Percentiles rank a stretch among this genome's conserved stretches.
phyloP scores from a whole-genome alignment of 2,329 filamentous ascomycete genomes.

The Westerdykella aurantiaca region DNA sequence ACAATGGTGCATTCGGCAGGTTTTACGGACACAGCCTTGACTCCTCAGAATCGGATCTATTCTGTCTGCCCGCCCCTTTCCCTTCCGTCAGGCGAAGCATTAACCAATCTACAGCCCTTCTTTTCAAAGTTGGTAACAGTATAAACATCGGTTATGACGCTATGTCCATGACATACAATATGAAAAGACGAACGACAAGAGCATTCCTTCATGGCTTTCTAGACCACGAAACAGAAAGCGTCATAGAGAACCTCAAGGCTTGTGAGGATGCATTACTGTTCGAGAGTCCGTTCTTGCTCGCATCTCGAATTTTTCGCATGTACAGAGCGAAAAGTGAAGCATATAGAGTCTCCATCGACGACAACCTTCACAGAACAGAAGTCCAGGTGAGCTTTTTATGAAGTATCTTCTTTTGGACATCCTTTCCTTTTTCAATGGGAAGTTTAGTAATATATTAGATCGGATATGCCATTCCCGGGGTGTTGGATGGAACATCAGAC shows the following conservation, averaged over 20 bases:
- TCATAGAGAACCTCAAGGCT: constrained; percentile 1
- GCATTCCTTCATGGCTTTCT: constrained; percentile 5
- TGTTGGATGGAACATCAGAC: not conserved
- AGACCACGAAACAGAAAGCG: constrained; percentile 1
- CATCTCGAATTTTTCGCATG: constrained; percentile 2
- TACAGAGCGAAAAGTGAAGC: constrained; percentile 5
- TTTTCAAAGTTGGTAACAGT: constrained; percentile 6
- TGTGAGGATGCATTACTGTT: not conserved
- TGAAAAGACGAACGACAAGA: constrained; percentile 1
- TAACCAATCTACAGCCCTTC: constrained; percentile 1
- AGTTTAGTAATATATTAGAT: not conserved
- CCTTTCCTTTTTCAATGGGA: not conserved
- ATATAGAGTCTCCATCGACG: constrained; percentile 4
- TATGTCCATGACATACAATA: constrained; percentile 6
- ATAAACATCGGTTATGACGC: constrained; percentile 6
- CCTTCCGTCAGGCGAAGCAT: not conserved
- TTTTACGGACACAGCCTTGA: not conserved
- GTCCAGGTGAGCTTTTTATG: too few species aligned
- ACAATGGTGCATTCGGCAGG: constrained; percentile 8
- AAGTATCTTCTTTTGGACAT: not conserved
- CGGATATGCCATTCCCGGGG: constrained; percentile 8
- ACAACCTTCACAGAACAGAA: not conserved
- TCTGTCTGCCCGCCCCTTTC: not conserved
- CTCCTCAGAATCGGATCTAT: not conserved
- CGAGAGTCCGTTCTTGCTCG: constrained; percentile 6